Evolutionary conservation across 1,139 yeast species (phyloP).

Genomic region (Arxiozyma telluris): DNA sequence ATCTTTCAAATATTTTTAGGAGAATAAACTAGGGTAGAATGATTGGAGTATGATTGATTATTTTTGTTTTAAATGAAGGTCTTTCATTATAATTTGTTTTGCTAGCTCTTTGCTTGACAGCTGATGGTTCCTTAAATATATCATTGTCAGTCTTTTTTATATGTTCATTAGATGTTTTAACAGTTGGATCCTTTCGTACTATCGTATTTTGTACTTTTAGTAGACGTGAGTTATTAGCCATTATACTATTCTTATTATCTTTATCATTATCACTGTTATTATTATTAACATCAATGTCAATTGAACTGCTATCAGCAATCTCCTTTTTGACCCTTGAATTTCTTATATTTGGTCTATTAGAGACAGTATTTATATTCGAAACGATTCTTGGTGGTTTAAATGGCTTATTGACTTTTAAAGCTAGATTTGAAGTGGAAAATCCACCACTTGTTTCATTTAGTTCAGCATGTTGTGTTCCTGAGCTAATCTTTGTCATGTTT

Average conservation of each 20-base stretch:
- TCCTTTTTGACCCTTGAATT: constrained; percentile 1
- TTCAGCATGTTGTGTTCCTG: neutral
- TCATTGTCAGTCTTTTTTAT: neutral
- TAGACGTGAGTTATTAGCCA: no score
- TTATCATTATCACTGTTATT: no score
- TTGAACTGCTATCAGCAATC: neutral
- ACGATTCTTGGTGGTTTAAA: constrained; percentile 20
- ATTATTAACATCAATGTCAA: no score
- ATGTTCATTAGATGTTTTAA: neutral
- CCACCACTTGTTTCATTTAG: neutral
- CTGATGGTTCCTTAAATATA: neutral
- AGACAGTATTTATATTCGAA: neutral
- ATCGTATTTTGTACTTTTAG: no score
- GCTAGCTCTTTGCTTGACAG: neutral
- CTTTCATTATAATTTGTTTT: neutral
- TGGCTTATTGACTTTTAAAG: constrained; percentile 23
- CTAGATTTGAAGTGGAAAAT: constrained; percentile 9
- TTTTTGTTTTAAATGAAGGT: neutral
- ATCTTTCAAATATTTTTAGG: neutral
- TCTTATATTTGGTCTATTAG: constrained; percentile 13
- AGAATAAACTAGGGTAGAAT: neutral
- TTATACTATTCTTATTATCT: no score
- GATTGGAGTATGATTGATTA: neutral
- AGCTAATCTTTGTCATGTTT: neutral
- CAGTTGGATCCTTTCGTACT: neutral